These are phyloP conservation scores for Backusella parvicylindrica DNA, from an alignment of 192 early-diverging fungal species.

Conservation along the genomic window DNA sequence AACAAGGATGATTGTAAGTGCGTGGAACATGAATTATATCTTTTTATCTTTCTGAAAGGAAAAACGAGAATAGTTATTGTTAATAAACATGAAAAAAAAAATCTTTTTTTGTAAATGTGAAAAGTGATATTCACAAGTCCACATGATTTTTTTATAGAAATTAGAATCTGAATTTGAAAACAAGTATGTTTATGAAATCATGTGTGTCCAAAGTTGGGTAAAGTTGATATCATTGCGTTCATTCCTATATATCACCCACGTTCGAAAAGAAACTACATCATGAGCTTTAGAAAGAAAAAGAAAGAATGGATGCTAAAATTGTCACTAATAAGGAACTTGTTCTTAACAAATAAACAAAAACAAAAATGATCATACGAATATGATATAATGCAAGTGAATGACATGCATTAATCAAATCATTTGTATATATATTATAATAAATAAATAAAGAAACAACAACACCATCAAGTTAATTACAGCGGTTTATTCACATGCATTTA, in stretches of 20 bases:
- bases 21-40: not conserved
- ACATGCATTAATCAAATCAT: not conserved
- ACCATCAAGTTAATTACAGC: no score
- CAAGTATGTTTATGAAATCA: not conserved
- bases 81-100: no score
- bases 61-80: not conserved
- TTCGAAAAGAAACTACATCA: not conserved
- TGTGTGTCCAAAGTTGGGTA: not conserved
- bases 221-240: not conserved
- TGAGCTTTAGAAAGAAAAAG: not conserved
- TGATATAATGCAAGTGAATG: not conserved
- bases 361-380: not conserved
- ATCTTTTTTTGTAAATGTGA: no score
- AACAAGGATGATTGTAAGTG: no score
- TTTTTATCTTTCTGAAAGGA: not conserved
- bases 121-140: not conserved
- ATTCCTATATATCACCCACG: not conserved
- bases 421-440: not conserved
- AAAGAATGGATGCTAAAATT: not conserved
- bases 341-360: no score
- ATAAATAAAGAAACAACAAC: no score
- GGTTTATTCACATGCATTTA: not conserved
- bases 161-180: not conserved
- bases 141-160: slow-evolving; percentile 3
- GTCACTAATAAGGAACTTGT: not conserved